Conservation (phyloP, 2,329 filamentous ascomycete genomes). For the Raffaelea albimanens region DNA sequence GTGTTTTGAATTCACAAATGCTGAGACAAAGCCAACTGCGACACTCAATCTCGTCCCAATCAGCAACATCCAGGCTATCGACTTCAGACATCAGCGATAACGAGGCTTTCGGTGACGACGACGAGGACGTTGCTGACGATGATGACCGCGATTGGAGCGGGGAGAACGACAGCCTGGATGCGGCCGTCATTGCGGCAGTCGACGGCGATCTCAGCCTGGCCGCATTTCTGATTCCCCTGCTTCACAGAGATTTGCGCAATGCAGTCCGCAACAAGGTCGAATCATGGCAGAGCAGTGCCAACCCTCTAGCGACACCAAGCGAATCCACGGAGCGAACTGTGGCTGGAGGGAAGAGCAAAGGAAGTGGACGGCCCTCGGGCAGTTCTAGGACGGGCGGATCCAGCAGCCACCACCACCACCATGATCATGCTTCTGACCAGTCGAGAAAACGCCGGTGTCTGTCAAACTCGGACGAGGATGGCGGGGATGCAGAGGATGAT, state of each 20-base stretch:
- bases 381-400: neutral
- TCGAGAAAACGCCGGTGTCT: constrained; percentile 14
- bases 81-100: neutral
- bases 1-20: neutral
- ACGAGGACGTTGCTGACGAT: constrained; percentile 8
- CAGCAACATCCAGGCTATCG: neutral
- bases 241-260: constrained; percentile 14
- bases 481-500: constrained; percentile 13
- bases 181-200: constrained; percentile 15
- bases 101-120: constrained; percentile 1
- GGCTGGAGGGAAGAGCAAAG: neutral
- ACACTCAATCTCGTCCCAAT: neutral
- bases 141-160: constrained; percentile 15
- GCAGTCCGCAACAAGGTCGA: constrained; percentile 15
- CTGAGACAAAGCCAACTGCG: constrained; percentile 4
- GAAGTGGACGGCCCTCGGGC: too few species aligned
- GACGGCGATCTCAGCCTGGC: constrained; percentile 16
- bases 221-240: constrained; percentile 15
- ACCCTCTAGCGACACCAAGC: neutral
- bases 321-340: neutral
- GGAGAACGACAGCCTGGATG: constrained; percentile 16
- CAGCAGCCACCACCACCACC: neutral
- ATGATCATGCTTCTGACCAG: constrained; percentile 3
- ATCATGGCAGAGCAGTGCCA: constrained; percentile 12
- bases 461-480: constrained; percentile 7